Percentiles rank a stretch among this genome's conserved stretches.
These are phyloP conservation scores for Hypholoma sublateritium DNA, from an alignment of 768 basidiomycete species.

Conservation along the genomic window DNA sequence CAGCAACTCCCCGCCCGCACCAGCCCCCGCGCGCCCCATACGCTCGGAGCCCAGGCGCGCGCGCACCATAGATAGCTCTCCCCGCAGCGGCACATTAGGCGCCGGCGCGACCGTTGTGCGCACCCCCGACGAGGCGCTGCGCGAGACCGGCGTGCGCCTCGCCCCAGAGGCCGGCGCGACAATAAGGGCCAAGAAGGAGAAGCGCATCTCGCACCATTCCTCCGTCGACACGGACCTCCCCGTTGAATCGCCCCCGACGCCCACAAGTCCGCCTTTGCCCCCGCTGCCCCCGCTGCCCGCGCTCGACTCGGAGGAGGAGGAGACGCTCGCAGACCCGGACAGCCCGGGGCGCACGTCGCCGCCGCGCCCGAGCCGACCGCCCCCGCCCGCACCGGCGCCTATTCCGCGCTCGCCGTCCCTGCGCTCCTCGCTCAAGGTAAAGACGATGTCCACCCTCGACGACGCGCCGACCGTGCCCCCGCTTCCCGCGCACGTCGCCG, in stretches of 20 bases:
- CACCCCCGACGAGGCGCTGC: conserved; percentile 78
- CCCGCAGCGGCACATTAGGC: conserved; percentile 57
- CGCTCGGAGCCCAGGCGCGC: conserved; percentile 43
- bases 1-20: conserved; percentile 22
- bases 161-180: conserved; percentile 23
- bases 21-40: conserved; percentile 27
- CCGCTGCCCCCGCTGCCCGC: conserved; percentile 57
- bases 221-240: conserved; percentile 7
- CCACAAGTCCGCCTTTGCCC: conserved; percentile 54
- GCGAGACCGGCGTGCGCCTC: conserved; percentile 45
- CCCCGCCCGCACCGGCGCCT: conserved; percentile 25
- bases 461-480: conserved; percentile 48
- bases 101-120: conserved; percentile 73
- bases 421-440: conserved; percentile 40
- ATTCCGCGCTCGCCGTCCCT: conserved; percentile 16
- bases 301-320: conserved; percentile 31
- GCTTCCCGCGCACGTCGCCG: conserved; percentile 43
- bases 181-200: neutral
- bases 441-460: conserved; percentile 33
- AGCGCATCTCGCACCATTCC: neutral
- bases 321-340: conserved; percentile 22
- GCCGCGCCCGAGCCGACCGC: conserved; percentile 34
- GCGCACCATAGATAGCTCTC: conserved; percentile 38
- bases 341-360: conserved; percentile 28
- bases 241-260: conserved; percentile 19